phyloP scores from a whole-genome alignment of 2,329 filamentous ascomycete genomes.

The Penicillium glabrum region DNA sequence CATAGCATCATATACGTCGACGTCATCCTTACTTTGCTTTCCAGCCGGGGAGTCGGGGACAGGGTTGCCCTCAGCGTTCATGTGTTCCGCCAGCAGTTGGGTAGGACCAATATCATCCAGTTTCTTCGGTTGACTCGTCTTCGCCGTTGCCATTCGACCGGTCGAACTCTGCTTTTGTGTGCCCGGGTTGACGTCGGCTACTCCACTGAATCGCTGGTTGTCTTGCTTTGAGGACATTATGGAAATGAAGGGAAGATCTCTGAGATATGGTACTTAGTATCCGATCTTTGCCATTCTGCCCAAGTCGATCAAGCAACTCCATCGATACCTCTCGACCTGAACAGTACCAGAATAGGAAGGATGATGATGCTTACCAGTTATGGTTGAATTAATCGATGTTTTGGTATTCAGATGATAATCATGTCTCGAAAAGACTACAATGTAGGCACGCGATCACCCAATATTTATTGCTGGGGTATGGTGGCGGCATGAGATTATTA shows the following conservation, averaged over 20 bases:
- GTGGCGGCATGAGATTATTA: conserved; percentile 29
- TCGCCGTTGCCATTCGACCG: conserved; percentile 1
- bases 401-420: background rate
- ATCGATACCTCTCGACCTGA: background rate
- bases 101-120: conserved; percentile 17
- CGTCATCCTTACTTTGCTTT: conserved; percentile 18
- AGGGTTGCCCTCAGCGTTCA: conserved; percentile 34
- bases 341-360: background rate
- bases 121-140: conserved; percentile 1
- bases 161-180: conserved; percentile 24
- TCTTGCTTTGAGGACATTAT: conserved; percentile 34
- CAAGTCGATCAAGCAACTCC: background rate
- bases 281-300: background rate
- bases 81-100: conserved; percentile 29
- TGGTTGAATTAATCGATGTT: background rate
- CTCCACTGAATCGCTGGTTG: conserved; percentile 22
- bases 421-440: background rate
- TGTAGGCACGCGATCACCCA: background rate
- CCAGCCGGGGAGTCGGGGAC: conserved; percentile 29
- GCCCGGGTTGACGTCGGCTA: conserved; percentile 20
- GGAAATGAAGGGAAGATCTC: background rate
- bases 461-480: conserved; percentile 21
- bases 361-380: background rate
- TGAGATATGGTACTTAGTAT: background rate
- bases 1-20: conserved; percentile 33